Percentiles rank a stretch among this genome's conserved stretches.
These are phyloP conservation scores for Citrus reticulata DNA, from an alignment of 345 rosid species.

Conservation along the genomic window DNA sequence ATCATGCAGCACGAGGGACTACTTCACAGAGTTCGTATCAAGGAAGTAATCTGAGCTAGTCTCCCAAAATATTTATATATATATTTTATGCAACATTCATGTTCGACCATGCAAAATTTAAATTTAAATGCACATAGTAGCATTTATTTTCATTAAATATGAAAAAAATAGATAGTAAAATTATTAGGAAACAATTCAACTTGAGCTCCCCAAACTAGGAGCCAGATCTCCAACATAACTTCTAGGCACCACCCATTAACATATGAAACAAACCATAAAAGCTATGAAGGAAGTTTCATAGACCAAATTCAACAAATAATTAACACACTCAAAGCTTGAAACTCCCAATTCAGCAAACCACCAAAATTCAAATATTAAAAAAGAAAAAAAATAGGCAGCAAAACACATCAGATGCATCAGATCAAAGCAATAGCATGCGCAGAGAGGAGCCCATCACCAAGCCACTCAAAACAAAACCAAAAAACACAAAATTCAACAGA, in stretches of 20 bases:
- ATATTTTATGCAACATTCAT: neutral
- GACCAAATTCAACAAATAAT: constrained; percentile 16
- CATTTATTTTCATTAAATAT: neutral
- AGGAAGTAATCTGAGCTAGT: neutral
- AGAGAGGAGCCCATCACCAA: constrained; percentile 20
- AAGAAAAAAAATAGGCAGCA: constrained; percentile 7
- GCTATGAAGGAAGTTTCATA: constrained; percentile 1
- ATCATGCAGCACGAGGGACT: neutral
- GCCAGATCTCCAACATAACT: constrained; percentile 42
- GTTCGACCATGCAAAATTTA: constrained; percentile 10
- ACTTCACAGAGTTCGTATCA: neutral
- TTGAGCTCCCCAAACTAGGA: constrained; percentile 16
- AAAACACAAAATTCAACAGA: constrained; percentile 33
- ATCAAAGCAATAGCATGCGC: constrained; percentile 30
- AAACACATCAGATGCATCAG: constrained; percentile 24
- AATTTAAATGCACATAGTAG: constrained; percentile 1
- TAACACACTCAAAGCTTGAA: constrained; percentile 1
- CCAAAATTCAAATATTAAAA: neutral
- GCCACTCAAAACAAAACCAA: constrained; percentile 24
- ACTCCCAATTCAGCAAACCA: constrained; percentile 5
- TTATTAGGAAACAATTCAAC: constrained; percentile 10
- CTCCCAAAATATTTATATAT: neutral
- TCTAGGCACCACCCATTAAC: neutral
- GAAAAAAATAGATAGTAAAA: constrained; percentile 10
- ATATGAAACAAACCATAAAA: constrained; percentile 4